Percentiles rank a stretch among this genome's conserved stretches.
phyloP scores from a whole-genome alignment of 441 rosid species.

The Heliophila coronopifolia region DNA sequence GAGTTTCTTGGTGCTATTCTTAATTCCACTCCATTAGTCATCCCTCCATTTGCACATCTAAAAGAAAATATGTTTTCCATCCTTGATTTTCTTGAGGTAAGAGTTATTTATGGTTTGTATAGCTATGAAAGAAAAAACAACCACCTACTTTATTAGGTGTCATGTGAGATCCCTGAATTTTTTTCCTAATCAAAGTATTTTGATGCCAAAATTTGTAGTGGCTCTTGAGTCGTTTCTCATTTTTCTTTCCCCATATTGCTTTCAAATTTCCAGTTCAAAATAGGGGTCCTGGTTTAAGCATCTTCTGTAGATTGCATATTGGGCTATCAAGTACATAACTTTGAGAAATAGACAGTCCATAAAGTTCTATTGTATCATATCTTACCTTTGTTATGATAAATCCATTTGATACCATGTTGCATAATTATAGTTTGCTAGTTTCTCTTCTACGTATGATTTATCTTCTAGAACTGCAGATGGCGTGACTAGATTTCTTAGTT shows the following conservation, averaged over 20 bases:
- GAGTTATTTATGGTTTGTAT: conserved; percentile 9
- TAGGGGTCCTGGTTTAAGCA: not conserved
- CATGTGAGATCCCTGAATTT: not conserved
- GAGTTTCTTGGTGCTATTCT: conserved; percentile 77
- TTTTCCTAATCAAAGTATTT: not conserved
- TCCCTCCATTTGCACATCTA: conserved; percentile 56
- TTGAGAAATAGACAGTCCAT: not conserved
- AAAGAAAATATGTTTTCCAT: conserved; percentile 44
- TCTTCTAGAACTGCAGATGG: not conserved
- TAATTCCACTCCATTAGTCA: conserved; percentile 49
- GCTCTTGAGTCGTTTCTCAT: not conserved
- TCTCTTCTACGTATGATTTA: conserved; percentile 1
- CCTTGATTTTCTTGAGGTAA: conserved; percentile 63
- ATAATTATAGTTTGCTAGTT: conserved; percentile 12
- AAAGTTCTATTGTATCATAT: not conserved
- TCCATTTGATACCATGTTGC: conserved; percentile 4
- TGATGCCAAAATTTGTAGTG: not conserved
- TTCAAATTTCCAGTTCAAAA: not conserved
- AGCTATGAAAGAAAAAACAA: not conserved
- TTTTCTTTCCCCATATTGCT: conserved; percentile 5
- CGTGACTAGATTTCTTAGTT: conserved; percentile 7
- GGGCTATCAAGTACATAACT: conserved; percentile 8
- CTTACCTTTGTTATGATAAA: not conserved
- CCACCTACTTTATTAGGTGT: not conserved
- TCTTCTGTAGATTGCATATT: conserved; percentile 12